Evolutionary conservation across 2,329 filamentous ascomycete genomes (phyloP).

Genomic region (Cryphonectria carpinicola): DNA sequence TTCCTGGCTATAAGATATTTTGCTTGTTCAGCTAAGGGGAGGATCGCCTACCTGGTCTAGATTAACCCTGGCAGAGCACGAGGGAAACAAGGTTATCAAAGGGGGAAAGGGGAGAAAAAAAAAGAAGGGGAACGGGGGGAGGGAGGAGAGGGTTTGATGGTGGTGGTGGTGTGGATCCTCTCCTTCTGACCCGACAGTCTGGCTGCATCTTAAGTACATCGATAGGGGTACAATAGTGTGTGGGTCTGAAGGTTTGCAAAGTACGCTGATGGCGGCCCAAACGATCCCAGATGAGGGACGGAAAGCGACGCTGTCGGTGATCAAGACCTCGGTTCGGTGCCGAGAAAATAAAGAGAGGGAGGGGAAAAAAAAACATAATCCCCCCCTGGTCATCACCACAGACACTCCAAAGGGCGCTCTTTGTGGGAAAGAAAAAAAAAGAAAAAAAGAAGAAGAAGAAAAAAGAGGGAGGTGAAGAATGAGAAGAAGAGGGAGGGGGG

Average conservation of each 20-base stretch:
- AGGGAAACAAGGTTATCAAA: conserved; percentile 13
- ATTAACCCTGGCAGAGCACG: conserved; percentile 2
- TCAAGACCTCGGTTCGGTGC: conserved; percentile 22
- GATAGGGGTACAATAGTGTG: conserved; percentile 2
- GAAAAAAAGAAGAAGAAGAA: not conserved
- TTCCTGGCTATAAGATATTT: not conserved
- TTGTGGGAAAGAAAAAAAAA: not conserved
- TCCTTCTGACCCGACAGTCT: conserved; percentile 1
- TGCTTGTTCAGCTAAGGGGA: not conserved
- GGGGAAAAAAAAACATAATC: too few species aligned
- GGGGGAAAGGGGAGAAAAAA: not conserved
- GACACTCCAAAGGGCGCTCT: not conserved
- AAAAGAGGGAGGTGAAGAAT: too few species aligned
- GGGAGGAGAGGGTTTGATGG: not conserved
- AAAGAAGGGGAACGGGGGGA: too few species aligned
- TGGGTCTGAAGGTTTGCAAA: not conserved
- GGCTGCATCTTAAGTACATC: conserved; percentile 3
- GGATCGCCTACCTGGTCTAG: conserved; percentile 16
- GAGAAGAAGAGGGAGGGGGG: too few species aligned
- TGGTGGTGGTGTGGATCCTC: conserved; percentile 3
- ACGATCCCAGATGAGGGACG: conserved; percentile 2
- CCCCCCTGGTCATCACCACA: not conserved
- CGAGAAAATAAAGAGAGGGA: conserved; percentile 1
- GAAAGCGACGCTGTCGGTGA: conserved; percentile 21
- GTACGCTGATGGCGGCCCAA: not conserved